Conservation (phyloP, 805 yeast genomes). For the Maudiozyma serrabonitensis region DNA sequence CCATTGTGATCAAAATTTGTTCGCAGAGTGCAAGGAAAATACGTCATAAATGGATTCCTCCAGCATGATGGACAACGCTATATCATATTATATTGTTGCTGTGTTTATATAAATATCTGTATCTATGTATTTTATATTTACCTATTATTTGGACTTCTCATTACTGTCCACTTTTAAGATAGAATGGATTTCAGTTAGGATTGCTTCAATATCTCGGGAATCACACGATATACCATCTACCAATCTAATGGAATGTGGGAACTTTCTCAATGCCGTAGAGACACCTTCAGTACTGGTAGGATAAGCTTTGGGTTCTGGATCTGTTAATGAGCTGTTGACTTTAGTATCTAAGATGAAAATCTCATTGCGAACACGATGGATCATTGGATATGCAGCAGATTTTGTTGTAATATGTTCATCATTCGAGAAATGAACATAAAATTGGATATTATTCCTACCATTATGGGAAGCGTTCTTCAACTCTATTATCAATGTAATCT, state of each 20-base stretch:
- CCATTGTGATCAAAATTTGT: too few relatives aligned
- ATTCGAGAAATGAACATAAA: constrained; percentile 23
- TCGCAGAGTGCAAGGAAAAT: too few relatives aligned
- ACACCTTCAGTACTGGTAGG: not conserved
- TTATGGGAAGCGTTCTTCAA: constrained; percentile 23
- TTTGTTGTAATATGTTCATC: constrained; percentile 24
- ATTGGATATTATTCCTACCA: constrained; percentile 17
- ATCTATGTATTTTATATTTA: not conserved
- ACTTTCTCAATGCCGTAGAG: constrained; percentile 1
- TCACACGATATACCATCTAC: constrained; percentile 27
- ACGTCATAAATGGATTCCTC: too few relatives aligned
- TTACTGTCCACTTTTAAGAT: constrained; percentile 7
- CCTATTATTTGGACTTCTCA: not conserved
- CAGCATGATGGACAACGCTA: too few relatives aligned
- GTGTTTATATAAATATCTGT: not conserved
- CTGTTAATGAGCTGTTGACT: not conserved
- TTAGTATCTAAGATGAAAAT: constrained; percentile 21
- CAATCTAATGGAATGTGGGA: constrained; percentile 17
- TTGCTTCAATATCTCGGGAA: constrained; percentile 19
- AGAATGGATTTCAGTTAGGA: constrained; percentile 22
- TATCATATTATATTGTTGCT: not conserved
- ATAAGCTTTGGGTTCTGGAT: not conserved
- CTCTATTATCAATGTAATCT: constrained; percentile 22
- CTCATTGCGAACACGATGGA: constrained; percentile 24
- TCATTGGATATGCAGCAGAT: constrained; percentile 20